These are phyloP conservation scores for Hsuehochloa calcarea DNA, from an alignment of 176 grass and related monocot species.

Conservation along the genomic window DNA sequence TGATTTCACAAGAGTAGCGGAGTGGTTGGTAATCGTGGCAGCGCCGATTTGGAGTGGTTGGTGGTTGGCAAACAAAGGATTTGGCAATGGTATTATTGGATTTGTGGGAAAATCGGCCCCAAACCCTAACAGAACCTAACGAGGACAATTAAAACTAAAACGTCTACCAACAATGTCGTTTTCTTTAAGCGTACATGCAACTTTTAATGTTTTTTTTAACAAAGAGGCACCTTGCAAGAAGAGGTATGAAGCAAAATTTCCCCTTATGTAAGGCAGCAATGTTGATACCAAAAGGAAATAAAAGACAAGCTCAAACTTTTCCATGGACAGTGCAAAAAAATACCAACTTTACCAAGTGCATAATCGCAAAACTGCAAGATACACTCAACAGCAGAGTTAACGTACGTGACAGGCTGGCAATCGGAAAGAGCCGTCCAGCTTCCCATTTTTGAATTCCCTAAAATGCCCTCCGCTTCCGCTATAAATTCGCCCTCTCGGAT, in stretches of 20 bases:
- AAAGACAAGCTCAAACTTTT: not conserved
- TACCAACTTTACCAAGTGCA: accelerated
- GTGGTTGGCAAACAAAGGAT: no score
- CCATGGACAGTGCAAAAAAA: accelerated
- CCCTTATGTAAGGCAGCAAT: accelerated
- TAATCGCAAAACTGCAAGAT: not conserved
- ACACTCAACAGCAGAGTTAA: not conserved
- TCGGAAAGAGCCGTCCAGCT: slow-evolving; percentile 38
- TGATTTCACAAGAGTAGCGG: not conserved
- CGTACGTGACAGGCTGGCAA: slow-evolving; percentile 25
- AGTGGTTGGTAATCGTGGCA: not conserved
- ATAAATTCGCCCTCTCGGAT: slow-evolving; percentile 17
- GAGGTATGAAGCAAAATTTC: not conserved
- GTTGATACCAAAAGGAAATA: not conserved
- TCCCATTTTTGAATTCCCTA: not conserved
- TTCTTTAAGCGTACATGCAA: not conserved
- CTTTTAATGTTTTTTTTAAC: not conserved
- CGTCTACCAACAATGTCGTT: accelerated
- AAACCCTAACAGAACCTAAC: not conserved
- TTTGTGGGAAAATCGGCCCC: not conserved
- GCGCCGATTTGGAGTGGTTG: not conserved
- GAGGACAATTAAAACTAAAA: accelerated
- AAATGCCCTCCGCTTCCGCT: not conserved
- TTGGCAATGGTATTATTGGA: no score
- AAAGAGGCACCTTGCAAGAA: accelerated